A percentile compares a stretch with the other conserved stretches of the same genome.
phyloP scores from a whole-genome alignment of 345 rosid species.

The Ailanthus altissimus region DNA sequence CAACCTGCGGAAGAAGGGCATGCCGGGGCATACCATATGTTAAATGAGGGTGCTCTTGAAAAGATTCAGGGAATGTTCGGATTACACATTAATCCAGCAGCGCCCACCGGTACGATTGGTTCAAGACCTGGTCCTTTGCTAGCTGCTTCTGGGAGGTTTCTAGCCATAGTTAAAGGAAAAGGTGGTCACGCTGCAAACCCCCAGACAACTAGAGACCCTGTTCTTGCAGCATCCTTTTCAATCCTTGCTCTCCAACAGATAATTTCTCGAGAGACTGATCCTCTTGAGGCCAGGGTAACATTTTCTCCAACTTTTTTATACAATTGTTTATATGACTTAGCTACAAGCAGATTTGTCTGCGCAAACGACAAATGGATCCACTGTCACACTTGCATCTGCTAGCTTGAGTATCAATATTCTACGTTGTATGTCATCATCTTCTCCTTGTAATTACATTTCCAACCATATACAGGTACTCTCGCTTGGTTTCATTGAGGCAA shows the following conservation, averaged over 20 bases:
- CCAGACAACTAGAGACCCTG: constrained; percentile 45
- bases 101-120: constrained; percentile 43
- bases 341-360: not conserved
- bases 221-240: constrained; percentile 45
- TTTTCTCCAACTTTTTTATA: not conserved
- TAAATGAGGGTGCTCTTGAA: constrained; percentile 53
- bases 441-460: not conserved
- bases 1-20: constrained; percentile 64
- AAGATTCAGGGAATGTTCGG: constrained; percentile 47
- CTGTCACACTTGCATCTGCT: not conserved
- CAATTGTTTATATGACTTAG: not conserved
- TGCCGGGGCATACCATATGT: constrained; percentile 59
- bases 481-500: constrained; percentile 41
- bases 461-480: constrained; percentile 27
- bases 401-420: not conserved
- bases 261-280: constrained; percentile 60
- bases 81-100: constrained; percentile 40
- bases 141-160: constrained; percentile 48
- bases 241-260: constrained; percentile 57
- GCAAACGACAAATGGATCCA: not conserved
- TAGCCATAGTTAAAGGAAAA: constrained; percentile 40
- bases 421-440: not conserved
- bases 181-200: constrained; percentile 58
- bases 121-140: constrained; percentile 59
- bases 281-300: constrained; percentile 46